A percentile compares a stretch with the other conserved stretches of the same genome.
These are phyloP conservation scores for Ceratocystis cubensis DNA, from an alignment of 2,329 filamentous ascomycete species.

Conservation along the genomic window DNA sequence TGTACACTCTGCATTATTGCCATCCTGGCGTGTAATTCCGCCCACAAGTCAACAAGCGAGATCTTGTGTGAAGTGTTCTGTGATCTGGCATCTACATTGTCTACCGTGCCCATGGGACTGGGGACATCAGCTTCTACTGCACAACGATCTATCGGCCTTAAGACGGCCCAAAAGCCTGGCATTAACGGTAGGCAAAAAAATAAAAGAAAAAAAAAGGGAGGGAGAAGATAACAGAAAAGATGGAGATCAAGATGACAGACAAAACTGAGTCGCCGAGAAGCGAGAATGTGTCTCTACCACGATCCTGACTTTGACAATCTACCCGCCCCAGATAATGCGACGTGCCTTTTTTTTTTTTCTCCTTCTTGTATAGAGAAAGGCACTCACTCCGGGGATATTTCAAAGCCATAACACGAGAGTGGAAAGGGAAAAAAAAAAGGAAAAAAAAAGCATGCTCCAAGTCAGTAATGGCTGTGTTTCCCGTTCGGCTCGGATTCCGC, in stretches of 20 bases:
- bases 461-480: background rate
- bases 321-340: background rate
- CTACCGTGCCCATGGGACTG: background rate
- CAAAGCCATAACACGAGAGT: background rate
- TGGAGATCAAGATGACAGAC: background rate
- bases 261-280: constrained; percentile 5
- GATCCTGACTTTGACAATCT: background rate
- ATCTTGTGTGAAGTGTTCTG: background rate
- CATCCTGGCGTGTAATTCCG: background rate
- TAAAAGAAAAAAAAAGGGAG: background rate
- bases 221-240: background rate
- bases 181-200: background rate
- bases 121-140: background rate
- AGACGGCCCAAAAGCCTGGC: background rate
- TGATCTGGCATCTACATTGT: background rate
- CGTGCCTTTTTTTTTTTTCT: background rate
- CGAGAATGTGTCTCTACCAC: constrained; percentile 6
- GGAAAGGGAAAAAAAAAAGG: background rate
- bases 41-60: background rate
- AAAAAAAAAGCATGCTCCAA: background rate
- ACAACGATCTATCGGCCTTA: background rate
- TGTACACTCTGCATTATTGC: background rate
- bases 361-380: background rate
- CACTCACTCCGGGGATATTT: background rate
- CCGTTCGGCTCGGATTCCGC: constrained; percentile 1